Evolutionary conservation across 2,329 filamentous ascomycete genomes (phyloP), one percentile per base, ranked within the genome.

Genomic region (Fusarium temperatum): DNA sequence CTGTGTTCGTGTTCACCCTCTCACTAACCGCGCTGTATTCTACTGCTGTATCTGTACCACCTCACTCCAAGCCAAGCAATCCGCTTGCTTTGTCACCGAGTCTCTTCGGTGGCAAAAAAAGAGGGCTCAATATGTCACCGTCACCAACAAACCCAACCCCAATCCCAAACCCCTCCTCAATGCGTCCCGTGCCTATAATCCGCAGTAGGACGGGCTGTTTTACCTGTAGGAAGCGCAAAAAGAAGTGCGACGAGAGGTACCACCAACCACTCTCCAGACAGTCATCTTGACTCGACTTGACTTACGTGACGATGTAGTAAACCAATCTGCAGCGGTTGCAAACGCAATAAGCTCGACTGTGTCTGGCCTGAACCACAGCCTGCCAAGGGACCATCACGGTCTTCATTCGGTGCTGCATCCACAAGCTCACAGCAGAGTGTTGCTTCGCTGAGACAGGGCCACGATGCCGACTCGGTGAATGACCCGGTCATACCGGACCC

Each of bases 311-410:
- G n/a, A 47, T 56, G 67, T 48, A 83, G 85, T 70, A 83, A 85
- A 65, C 87, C 87, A 12, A 78, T 85, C 24, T 89, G 88, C 76
- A 85, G 82, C 57, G 87, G 88, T 75, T 89, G 87, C 79, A 85
- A 85, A 76, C 83, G 87, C 45, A 82, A 89, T 55, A 86, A 86
- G 66, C 81, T 89, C 30, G 84, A 88, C 53, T 89, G 87, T 78
- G 83, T 83, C 56, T 89, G 87, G 87, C 80, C 77, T n/a, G 72
- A 75, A 38, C 65, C 68, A 64, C 50, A 71, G 55, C 55, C 55
- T 41, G 24, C 64, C 44, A 68, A 70, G 63, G 63, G 39, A 22
- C 24, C 61, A 22, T 64, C 61, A n/a, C 65, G 69, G 39, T 66
- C 66, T 30, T 75, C 72, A 9, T 70, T 69, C n/a, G 64, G 63